Percentiles rank a stretch among this genome's conserved stretches.
Evolutionary conservation across 352 stramenopile genomes (phyloP).

Genomic region (Achlya hypogyna): DNA sequence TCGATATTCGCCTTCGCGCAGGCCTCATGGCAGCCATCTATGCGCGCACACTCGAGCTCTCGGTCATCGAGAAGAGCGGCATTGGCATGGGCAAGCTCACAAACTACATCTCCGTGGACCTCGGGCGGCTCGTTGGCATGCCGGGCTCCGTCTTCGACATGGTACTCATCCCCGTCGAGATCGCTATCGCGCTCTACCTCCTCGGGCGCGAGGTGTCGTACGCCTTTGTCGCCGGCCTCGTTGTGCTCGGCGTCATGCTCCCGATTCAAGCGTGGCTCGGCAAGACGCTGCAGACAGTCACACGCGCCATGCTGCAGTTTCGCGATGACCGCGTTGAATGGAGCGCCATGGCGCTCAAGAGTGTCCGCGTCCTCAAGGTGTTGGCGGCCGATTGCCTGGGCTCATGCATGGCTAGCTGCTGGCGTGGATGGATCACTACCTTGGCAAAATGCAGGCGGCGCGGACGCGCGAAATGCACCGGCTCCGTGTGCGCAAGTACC

Average conservation of each 20-base stretch:
- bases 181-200: slow-evolving; percentile 59
- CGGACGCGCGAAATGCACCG: slow-evolving; percentile 55
- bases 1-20: slow-evolving; percentile 61
- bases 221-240: slow-evolving; percentile 70
- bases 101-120: slow-evolving; percentile 67
- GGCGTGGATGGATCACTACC: slow-evolving; percentile 42
- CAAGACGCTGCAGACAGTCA: slow-evolving; percentile 65
- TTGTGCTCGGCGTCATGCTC: slow-evolving; percentile 70
- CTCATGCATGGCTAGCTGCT: slow-evolving; percentile 26
- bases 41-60: slow-evolving; percentile 39
- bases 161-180: slow-evolving; percentile 66
- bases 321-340: slow-evolving; percentile 69
- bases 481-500: slow-evolving; percentile 72
- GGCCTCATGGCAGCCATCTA: slow-evolving; percentile 68
- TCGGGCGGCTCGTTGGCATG: slow-evolving; percentile 64
- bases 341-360: slow-evolving; percentile 53
- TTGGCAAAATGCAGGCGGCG: slow-evolving; percentile 39
- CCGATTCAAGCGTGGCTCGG: slow-evolving; percentile 75
- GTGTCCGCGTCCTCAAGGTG: slow-evolving; percentile 65
- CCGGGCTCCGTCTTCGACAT: slow-evolving; percentile 63
- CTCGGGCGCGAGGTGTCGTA: slow-evolving; percentile 73
- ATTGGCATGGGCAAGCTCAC: slow-evolving; percentile 56
- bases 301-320: slow-evolving; percentile 58
- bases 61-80: slow-evolving; percentile 23
- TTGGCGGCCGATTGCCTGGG: neutral